Evolutionary conservation across 78 protist genomes (phyloP), one percentile per base, ranked within the genome.

Genomic region (Cavenderia fasciculata): DNA sequence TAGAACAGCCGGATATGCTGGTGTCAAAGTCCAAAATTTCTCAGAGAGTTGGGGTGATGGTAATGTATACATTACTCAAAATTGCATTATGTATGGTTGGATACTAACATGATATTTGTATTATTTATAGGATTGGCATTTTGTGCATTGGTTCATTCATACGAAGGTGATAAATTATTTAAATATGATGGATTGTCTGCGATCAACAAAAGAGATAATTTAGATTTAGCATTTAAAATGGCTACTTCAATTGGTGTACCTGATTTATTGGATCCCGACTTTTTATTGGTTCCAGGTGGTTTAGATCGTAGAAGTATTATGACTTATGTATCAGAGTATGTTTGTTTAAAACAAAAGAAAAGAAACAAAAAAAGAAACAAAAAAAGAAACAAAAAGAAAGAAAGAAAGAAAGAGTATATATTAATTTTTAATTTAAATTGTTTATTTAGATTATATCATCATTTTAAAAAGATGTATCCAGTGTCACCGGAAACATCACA

Each of bases 1-100:
- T 23, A 82, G 90, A 82, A 68, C 78, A 2, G 36, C 47, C 19
- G 90, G 90, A n/a, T 82, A 82, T 44, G 79, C 90, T 43, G 75
- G 75, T 57, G 74, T 82, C 4, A 82, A 82, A 68, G 78, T 82
- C 2, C 56, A 68, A 7, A 82, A 82, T 68, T 82, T 82, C 19
- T 68, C 90, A 52, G 90, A 82, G 29, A 52, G 70, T 31, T 82
- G 90, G 90, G 90, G 78, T 47, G 90, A 82, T 68, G 90, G 90
- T 46, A 63, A 38, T 43, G 14, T 25, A 52, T n/a, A 52, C 6
- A 16, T 25, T 52, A 52, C 14, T 25, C 59, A 16, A 52, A 16
- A 5, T 25, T 16, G 6, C 6, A 44, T 11, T 12, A 12, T 56
- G 62, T 56, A 19, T 56, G 62, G 4, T 4, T 12, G 5, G 12